These are phyloP conservation scores for Aegilops longissima DNA, from an alignment of 176 grass and related monocot genomes.

Conservation along the genomic window DNA sequence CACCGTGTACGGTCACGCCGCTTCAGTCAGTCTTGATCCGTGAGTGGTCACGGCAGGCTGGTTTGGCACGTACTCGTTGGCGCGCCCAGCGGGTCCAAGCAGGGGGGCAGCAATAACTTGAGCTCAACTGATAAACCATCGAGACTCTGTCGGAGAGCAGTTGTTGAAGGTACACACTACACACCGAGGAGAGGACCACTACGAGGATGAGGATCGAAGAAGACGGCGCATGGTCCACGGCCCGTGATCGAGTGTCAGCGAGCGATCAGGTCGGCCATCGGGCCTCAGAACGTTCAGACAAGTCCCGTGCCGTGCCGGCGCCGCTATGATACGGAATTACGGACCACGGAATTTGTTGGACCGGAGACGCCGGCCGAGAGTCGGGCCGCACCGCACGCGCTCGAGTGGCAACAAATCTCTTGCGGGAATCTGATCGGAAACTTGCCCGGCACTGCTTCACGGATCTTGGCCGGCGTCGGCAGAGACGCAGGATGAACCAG, in stretches of 20 bases:
- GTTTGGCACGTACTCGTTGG: not conserved
- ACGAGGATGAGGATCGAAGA: not conserved
- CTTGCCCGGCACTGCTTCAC: conserved; percentile 24
- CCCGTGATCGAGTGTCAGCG: conserved; percentile 29
- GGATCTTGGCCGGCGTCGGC: too few species aligned
- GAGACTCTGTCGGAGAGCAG: not conserved
- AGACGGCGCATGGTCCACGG: conserved; percentile 14
- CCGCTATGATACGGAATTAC: too few species aligned
- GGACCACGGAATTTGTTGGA: not conserved
- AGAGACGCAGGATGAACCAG: not conserved
- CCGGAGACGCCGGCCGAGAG: not conserved
- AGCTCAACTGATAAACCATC: not conserved
- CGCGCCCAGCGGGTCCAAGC: not conserved
- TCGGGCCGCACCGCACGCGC: too few species aligned
- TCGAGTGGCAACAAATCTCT: not conserved
- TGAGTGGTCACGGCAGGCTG: not conserved
- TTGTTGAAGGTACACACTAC: not conserved
- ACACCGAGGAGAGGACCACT: too few species aligned
- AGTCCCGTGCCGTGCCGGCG: too few species aligned
- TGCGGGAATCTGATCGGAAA: not conserved
- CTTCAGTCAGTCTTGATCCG: not conserved
- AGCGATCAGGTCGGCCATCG: not conserved
- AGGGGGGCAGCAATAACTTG: not conserved
- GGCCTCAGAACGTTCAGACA: not conserved
- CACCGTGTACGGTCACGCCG: not conserved